A percentile compares a stretch with the other conserved stretches of the same genome.
These are phyloP conservation scores for Xylariales sp. DNA, from an alignment of 2,329 filamentous ascomycete species.

Conservation along the genomic window DNA sequence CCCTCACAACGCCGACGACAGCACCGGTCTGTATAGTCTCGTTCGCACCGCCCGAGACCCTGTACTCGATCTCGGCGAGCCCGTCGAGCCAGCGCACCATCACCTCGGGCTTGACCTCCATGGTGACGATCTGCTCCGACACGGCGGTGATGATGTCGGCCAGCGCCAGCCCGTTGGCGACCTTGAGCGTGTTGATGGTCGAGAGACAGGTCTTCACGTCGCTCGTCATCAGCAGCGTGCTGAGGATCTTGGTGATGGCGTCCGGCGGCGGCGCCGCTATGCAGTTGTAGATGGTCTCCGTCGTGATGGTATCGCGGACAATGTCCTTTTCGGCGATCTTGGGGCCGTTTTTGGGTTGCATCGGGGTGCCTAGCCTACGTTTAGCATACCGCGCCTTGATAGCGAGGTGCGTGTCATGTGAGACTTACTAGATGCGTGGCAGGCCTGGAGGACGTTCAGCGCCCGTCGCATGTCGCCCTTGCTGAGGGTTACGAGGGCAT, in stretches of 20 bases:
- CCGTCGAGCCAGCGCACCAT: constrained; percentile 93
- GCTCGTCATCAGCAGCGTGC: constrained; percentile 82
- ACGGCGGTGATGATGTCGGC: constrained; percentile 93
- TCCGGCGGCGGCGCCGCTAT: constrained; percentile 94
- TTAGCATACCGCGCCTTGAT: constrained; percentile 2
- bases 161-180: constrained; percentile 84
- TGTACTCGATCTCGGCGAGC: constrained; percentile 91
- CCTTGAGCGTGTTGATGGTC: constrained; percentile 89
- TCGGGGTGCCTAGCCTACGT: constrained; percentile 68
- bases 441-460: constrained; percentile 95
- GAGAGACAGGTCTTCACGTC: constrained; percentile 91
- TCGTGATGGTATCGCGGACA: constrained; percentile 82
- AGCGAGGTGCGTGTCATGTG: background rate
- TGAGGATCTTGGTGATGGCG: constrained; percentile 85
- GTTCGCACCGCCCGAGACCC: constrained; percentile 86
- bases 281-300: constrained; percentile 95
- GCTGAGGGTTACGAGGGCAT: constrained; percentile 85
- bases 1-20: constrained; percentile 87
- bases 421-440: constrained; percentile 87
- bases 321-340: constrained; percentile 73
- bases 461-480: constrained; percentile 97
- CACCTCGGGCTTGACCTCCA: constrained; percentile 87
- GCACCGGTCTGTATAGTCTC: constrained; percentile 93
- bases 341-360: constrained; percentile 69
- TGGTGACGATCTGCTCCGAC: constrained; percentile 81